These are phyloP conservation scores for Tremella yokohamensis DNA, from an alignment of 768 basidiomycete genomes.

Conservation along the genomic window DNA sequence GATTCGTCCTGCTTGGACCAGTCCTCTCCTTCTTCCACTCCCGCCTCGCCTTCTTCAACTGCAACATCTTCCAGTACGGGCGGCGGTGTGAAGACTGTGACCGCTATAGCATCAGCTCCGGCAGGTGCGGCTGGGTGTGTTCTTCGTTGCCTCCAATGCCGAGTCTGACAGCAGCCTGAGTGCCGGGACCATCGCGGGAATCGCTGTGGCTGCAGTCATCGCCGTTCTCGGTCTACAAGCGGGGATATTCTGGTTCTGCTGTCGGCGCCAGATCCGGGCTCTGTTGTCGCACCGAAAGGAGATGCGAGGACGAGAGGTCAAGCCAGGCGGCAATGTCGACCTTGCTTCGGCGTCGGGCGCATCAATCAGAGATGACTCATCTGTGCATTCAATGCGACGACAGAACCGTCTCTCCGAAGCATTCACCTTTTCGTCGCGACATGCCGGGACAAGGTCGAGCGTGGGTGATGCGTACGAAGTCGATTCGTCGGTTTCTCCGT, in stretches of 20 bases:
- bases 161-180: conserved; percentile 23
- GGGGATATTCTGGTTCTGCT: conserved; percentile 42
- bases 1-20: conserved; percentile 58
- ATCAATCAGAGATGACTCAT: conserved; percentile 6
- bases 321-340: conserved; percentile 37
- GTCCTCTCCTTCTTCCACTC: conserved; percentile 52
- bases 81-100: conserved; percentile 37
- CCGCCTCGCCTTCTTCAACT: conserved; percentile 10
- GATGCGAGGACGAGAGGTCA: conserved; percentile 26
- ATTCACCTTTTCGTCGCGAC: neutral
- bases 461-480: conserved; percentile 13
- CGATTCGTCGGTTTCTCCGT: conserved; percentile 32
- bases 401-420: neutral
- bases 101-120: conserved; percentile 29
- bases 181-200: conserved; percentile 27
- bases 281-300: conserved; percentile 33
- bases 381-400: neutral
- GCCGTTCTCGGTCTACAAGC: conserved; percentile 31
- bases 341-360: conserved; percentile 15
- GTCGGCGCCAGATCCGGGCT: conserved; percentile 31
- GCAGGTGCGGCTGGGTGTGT: conserved; percentile 34
- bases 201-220: conserved; percentile 30
- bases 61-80: conserved; percentile 9
- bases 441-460: conserved; percentile 13
- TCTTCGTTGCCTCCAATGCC: conserved; percentile 1